Evolutionary conservation across 352 stramenopile species (phyloP).

Genomic region (Elongisporangium undulatum): DNA sequence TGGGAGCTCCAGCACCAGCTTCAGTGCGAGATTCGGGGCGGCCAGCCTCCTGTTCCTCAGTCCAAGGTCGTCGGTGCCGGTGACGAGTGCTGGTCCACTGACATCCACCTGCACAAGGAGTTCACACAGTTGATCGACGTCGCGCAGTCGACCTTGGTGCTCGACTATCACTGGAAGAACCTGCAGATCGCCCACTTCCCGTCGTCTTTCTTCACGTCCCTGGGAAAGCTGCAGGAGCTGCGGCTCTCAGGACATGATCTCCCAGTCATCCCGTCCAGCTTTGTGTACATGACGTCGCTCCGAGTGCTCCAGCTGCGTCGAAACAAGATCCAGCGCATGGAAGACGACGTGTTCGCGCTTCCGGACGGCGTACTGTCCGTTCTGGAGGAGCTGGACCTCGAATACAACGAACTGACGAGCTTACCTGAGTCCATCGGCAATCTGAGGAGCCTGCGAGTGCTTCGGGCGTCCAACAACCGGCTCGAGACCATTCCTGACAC

Average conservation of each 20-base stretch:
- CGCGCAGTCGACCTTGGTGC: conserved; percentile 25
- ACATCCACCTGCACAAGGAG: conserved; percentile 60
- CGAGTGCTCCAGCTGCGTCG: conserved; percentile 59
- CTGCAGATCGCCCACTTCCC: conserved; percentile 41
- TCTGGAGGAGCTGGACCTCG: conserved; percentile 58
- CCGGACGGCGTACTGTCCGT: conserved; percentile 1
- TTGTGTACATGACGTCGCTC: conserved; percentile 31
- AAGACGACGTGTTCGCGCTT: conserved; percentile 31
- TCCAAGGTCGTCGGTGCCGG: conserved; percentile 39
- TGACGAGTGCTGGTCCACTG: conserved; percentile 58
- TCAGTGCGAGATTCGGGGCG: conserved; percentile 28
- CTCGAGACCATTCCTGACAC: conserved; percentile 29
- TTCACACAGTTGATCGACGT: conserved; percentile 34
- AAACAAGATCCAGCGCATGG: conserved; percentile 46
- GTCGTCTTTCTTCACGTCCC: conserved; percentile 35
- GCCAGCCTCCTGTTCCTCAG: conserved; percentile 24
- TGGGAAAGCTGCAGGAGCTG: conserved; percentile 40
- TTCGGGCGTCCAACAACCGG: conserved; percentile 47
- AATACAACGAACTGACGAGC: conserved; percentile 49
- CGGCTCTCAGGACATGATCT: conserved; percentile 59
- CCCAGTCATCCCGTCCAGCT: conserved; percentile 25
- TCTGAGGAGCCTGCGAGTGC: conserved; percentile 29
- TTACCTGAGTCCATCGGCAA: conserved; percentile 39
- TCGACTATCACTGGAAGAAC: conserved; percentile 74
- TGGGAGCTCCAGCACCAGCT: conserved; percentile 61